Base-by-base conservation (phyloP, 768 basidiomycete species). In the Mycena filopes region DNA sequence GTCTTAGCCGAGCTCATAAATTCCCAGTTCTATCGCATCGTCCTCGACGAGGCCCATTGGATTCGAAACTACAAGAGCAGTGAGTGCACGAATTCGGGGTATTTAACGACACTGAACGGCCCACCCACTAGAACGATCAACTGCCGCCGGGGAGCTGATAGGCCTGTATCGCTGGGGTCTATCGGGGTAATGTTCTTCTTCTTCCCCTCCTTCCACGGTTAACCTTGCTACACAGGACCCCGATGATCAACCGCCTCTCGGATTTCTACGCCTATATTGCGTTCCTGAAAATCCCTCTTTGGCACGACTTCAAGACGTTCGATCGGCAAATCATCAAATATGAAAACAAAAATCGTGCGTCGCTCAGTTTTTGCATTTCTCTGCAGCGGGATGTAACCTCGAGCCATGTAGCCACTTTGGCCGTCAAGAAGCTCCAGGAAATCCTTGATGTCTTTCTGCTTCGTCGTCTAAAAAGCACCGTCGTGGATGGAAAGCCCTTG, bases 11-110 rank as follows among this genome's bases (percentile, higher is more conserved):
- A 45, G 23, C 50, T 33, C n/a, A 36, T 21, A 20, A 53, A 53
- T 7, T 20, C n/a, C 18, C 29, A 36, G 21, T 53, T 53, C 31
- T 36, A 33, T 23, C 50, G 50, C 33, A 38, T 53, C 50, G 12
- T 53, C 21, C 50, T 53, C n/a, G 50, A 53, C 50, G 50, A 53
- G 13, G 31, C 31, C 20, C 50, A 53, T 38, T 38, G 21, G 31
- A 53, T 53, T n/a, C 50, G 50, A 36, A 53, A 53, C 12, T 31
- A 20, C 33, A 16, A 12, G 6, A 36, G 50, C 20, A 53, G 50
- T 53, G 20, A 18, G 50, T 53, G n/a, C 28, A 20, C 11, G 2
- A 4, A 5, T 28, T 23, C 48, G 12, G n/a, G n/a, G n/a, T 9
- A 48, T 31, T 50, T 7, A 28, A n/a, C 18, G 21, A 28, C 18